These are phyloP conservation scores for Hypholoma fasciculare DNA, from an alignment of 768 basidiomycete genomes.

Conservation along the genomic window DNA sequence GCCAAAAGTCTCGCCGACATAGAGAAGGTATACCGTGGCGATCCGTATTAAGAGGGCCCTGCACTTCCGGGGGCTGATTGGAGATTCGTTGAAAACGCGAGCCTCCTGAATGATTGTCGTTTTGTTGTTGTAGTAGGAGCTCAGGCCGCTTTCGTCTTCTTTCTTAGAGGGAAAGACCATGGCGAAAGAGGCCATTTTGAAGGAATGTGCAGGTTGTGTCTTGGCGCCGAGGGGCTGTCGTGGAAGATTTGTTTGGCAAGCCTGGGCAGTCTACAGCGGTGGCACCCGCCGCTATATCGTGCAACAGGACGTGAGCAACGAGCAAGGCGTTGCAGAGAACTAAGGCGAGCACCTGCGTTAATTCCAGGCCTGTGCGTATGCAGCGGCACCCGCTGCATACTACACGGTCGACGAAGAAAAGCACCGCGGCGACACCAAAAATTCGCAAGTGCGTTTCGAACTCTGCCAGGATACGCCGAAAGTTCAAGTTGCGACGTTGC, in stretches of 20 bases:
- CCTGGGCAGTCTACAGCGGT: too few species aligned
- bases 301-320: too few species aligned
- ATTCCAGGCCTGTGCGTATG: too few species aligned
- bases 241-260: conserved; percentile 41
- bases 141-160: conserved; percentile 93
- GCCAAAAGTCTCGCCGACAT: conserved; percentile 92
- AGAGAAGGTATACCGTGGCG: conserved; percentile 91
- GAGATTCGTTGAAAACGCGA: conserved; percentile 98
- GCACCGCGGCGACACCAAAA: too few species aligned
- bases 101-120: conserved; percentile 98
- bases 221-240: conserved; percentile 17
- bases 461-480: too few species aligned
- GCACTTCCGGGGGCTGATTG: conserved; percentile 97
- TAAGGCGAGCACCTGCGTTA: too few species aligned
- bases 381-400: too few species aligned
- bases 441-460: too few species aligned
- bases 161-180: conserved; percentile 90
- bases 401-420: too few species aligned
- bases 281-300: too few species aligned
- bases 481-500: too few species aligned
- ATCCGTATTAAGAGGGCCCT: conserved; percentile 94
- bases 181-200: conserved; percentile 50
- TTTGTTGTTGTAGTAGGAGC: conserved; percentile 95
- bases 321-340: too few species aligned
- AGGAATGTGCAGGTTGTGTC: conserved; percentile 10